Percentiles rank a stretch among this genome's conserved stretches.
phyloP scores from a whole-genome alignment of 768 basidiomycete genomes.

The Boletus vinaceobasis region DNA sequence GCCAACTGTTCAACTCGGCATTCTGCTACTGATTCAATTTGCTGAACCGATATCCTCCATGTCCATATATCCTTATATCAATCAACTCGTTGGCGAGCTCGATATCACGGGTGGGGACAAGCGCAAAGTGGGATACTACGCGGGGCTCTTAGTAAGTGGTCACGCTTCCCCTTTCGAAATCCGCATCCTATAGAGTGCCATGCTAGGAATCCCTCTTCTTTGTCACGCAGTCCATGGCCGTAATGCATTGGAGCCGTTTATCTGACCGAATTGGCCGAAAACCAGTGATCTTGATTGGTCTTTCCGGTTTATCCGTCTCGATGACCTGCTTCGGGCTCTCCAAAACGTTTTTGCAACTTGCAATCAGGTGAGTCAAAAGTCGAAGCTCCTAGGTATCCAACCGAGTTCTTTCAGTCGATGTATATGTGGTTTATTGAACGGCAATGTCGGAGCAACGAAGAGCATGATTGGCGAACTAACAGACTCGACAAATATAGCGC shows the following conservation, averaged over 20 bases:
- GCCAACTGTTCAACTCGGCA: slow-evolving; percentile 37
- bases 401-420: slow-evolving; percentile 21
- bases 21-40: slow-evolving; percentile 34
- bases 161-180: background rate
- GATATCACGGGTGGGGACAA: slow-evolving; percentile 25
- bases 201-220: slow-evolving; percentile 80
- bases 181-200: background rate
- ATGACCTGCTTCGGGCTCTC: slow-evolving; percentile 74
- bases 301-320: slow-evolving; percentile 58
- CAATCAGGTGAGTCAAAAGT: slow-evolving; percentile 33
- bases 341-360: slow-evolving; percentile 59
- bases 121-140: slow-evolving; percentile 54
- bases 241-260: slow-evolving; percentile 68
- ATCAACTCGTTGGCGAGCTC: slow-evolving; percentile 36
- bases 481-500: slow-evolving; percentile 37
- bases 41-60: slow-evolving; percentile 36
- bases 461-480: slow-evolving; percentile 65
- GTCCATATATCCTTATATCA: slow-evolving; percentile 49
- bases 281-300: slow-evolving; percentile 64
- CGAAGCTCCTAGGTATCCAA: no score
- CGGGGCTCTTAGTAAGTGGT: slow-evolving; percentile 57
- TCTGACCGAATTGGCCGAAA: slow-evolving; percentile 72
- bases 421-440: slow-evolving; percentile 32
- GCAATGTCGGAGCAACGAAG: slow-evolving; percentile 42
- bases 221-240: slow-evolving; percentile 65